Evolutionary conservation across 179 eudicot genomes (phyloP).

Genomic region (Actinidia arguta): DNA sequence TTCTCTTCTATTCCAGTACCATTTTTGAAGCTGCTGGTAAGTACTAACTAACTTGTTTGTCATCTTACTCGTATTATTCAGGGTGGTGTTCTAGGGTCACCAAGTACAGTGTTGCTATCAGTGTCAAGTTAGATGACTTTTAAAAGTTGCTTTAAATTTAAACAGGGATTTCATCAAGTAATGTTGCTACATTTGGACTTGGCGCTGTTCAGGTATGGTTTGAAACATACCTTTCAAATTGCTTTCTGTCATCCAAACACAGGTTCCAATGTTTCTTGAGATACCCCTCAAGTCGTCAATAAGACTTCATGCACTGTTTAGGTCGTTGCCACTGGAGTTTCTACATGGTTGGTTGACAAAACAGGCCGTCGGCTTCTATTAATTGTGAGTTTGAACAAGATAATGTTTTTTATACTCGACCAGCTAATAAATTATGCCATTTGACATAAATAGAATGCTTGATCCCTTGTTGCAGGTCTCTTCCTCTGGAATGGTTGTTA

Average conservation of each 20-base stretch:
- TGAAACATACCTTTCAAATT: background rate
- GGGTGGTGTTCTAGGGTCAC: background rate
- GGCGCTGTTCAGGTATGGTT: constrained; percentile 83
- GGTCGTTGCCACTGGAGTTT: constrained; percentile 83
- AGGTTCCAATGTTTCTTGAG: background rate
- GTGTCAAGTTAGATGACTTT: constrained; percentile 15
- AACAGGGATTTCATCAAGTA: constrained; percentile 83
- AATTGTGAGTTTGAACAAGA: constrained; percentile 55
- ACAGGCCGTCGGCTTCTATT: constrained; percentile 93
- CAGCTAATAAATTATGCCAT: background rate
- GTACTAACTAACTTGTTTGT: constrained; percentile 16
- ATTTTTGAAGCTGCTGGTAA: constrained; percentile 90
- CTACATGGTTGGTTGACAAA: constrained; percentile 90
- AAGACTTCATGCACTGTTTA: constrained; percentile 27
- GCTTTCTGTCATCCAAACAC: background rate
- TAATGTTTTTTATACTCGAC: background rate
- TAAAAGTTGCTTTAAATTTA: constrained; percentile 23
- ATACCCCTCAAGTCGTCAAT: background rate
- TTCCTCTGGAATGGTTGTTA: constrained; percentile 66
- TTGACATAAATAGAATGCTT: constrained; percentile 7
- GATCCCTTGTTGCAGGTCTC: constrained; percentile 61
- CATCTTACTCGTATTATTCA: background rate
- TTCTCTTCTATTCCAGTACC: constrained; percentile 82
- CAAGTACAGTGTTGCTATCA: too few relatives aligned
- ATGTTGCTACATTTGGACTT: constrained; percentile 75